A percentile compares a stretch with the other conserved stretches of the same genome.
phyloP scores from a whole-genome alignment of 2,329 filamentous ascomycete species.

The Pochonia chlamydosporia region DNA sequence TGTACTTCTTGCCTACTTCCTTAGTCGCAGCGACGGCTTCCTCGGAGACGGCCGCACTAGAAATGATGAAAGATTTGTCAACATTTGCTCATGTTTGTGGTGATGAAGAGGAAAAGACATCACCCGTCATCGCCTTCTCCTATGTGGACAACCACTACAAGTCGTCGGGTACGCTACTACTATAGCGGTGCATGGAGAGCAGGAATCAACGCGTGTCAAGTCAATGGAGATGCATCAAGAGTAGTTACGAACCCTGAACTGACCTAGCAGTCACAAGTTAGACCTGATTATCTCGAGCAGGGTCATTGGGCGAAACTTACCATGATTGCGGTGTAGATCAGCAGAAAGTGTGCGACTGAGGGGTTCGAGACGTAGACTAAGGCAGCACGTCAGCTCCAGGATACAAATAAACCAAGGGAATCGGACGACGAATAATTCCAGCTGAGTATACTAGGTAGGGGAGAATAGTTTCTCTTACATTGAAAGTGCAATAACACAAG shows the following conservation, averaged over 20 bases:
- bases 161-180: constrained; percentile 10
- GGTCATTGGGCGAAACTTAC: constrained; percentile 23
- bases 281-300: too few relatives aligned
- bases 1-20: constrained; percentile 75
- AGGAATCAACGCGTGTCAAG: neutral
- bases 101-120: constrained; percentile 3
- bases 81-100: constrained; percentile 12
- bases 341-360: constrained; percentile 18
- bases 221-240: neutral
- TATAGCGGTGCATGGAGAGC: neutral
- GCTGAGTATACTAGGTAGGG: too few relatives aligned
- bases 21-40: constrained; percentile 70
- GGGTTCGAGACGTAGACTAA: constrained; percentile 19
- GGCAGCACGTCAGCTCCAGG: constrained; percentile 2
- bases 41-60: constrained; percentile 64
- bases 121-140: neutral
- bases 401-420: neutral
- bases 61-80: neutral
- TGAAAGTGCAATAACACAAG: neutral
- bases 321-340: constrained; percentile 32
- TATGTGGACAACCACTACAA: neutral
- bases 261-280: too few relatives aligned
- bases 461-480: too few relatives aligned
- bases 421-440: neutral
- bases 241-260: constrained; percentile 58